Evolutionary conservation across 805 yeast species (phyloP).

Genomic region (Yarrowia hollandica): DNA sequence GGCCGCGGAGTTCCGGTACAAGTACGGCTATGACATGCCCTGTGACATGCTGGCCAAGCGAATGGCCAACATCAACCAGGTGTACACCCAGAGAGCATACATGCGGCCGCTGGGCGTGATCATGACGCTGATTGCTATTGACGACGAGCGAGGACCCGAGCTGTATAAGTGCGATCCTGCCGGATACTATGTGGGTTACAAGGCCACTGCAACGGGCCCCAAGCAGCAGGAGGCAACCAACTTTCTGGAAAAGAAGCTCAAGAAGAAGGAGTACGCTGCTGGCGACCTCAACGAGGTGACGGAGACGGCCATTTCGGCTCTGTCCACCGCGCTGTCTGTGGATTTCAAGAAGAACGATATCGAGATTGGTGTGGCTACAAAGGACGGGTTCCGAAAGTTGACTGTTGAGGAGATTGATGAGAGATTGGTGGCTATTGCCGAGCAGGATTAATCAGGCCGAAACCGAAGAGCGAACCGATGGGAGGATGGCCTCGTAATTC

Average conservation of each 20-base stretch:
- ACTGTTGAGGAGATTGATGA: slow-evolving; percentile 90
- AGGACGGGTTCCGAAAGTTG: slow-evolving; percentile 68
- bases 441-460: slow-evolving; percentile 70
- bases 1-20: slow-evolving; percentile 91
- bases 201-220: slow-evolving; percentile 94
- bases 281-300: slow-evolving; percentile 90
- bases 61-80: slow-evolving; percentile 92
- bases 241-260: slow-evolving; percentile 84
- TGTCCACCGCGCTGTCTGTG: slow-evolving; percentile 83
- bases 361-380: slow-evolving; percentile 86
- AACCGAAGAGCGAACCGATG: not conserved
- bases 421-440: slow-evolving; percentile 90
- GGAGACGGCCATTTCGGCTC: slow-evolving; percentile 82
- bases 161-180: slow-evolving; percentile 96
- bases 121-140: slow-evolving; percentile 81
- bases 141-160: slow-evolving; percentile 87
- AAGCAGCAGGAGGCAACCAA: slow-evolving; percentile 95
- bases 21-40: slow-evolving; percentile 96
- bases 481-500: no score
- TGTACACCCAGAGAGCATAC: slow-evolving; percentile 95
- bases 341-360: slow-evolving; percentile 92
- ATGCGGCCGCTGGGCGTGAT: slow-evolving; percentile 98
- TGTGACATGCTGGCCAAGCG: slow-evolving; percentile 88
- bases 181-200: slow-evolving; percentile 87
- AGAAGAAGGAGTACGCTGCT: slow-evolving; percentile 63